phyloP scores from a whole-genome alignment of 1,284 basidiomycete species.

The Violaceomyces palustris region DNA sequence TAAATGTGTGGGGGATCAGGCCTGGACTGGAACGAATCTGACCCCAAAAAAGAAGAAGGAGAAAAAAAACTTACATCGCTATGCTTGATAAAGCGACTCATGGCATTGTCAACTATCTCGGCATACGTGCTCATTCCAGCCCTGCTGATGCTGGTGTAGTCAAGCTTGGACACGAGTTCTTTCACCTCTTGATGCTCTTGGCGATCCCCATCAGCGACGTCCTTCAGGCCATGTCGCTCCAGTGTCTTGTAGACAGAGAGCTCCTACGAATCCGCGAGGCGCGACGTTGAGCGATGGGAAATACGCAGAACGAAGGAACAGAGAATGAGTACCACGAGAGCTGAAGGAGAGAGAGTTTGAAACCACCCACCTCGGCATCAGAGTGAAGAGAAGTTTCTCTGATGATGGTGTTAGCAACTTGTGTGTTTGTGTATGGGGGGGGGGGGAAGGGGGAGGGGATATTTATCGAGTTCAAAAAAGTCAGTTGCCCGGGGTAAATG shows the following conservation, averaged over 20 bases:
- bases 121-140: constrained; percentile 16
- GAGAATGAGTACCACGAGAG: no score
- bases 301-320: no score
- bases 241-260: constrained; percentile 34
- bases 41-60: no score
- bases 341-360: no score
- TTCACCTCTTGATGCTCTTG: constrained; percentile 37
- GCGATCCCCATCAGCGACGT: constrained; percentile 16
- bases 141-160: constrained; percentile 10
- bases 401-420: constrained; percentile 20
- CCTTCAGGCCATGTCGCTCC: constrained; percentile 10
- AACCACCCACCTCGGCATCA: constrained; percentile 7
- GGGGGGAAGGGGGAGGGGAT: neutral
- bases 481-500: neutral
- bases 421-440: neutral
- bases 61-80: constrained; percentile 1
- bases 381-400: constrained; percentile 17
- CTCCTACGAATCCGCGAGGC: no score
- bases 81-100: constrained; percentile 33
- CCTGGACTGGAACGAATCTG: no score
- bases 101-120: constrained; percentile 20
- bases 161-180: constrained; percentile 20
- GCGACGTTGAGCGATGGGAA: no score
- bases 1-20: neutral
- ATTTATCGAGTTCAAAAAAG: neutral